phyloP scores from a whole-genome alignment of 306 rosid species.

The Echinosophora koreensis region DNA sequence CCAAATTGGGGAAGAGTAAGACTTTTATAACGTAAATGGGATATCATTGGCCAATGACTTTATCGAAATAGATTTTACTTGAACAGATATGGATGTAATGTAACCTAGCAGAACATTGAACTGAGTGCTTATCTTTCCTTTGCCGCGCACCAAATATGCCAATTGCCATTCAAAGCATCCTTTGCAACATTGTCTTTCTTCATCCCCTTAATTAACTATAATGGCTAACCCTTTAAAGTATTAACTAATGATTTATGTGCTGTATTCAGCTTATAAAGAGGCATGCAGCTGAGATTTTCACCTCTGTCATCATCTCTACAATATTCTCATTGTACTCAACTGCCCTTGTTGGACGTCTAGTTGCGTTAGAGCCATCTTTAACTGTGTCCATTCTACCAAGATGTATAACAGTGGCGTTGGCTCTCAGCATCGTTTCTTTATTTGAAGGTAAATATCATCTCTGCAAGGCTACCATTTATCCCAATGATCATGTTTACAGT shows the following conservation, averaged over 20 bases:
- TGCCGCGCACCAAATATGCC: neutral
- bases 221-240: neutral
- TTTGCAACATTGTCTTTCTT: neutral
- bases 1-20: neutral
- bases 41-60: neutral
- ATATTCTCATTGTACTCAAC: constrained; percentile 87
- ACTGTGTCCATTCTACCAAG: constrained; percentile 83
- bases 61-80: constrained; percentile 1
- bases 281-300: constrained; percentile 93
- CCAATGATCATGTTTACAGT: neutral
- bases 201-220: constrained; percentile 15
- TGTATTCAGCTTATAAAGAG: constrained; percentile 79
- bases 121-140: neutral
- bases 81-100: neutral
- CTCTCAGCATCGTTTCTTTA: constrained; percentile 77
- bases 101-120: neutral
- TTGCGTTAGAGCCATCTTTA: constrained; percentile 74
- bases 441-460: constrained; percentile 71
- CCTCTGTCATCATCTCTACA: constrained; percentile 72
- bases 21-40: neutral
- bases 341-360: constrained; percentile 81
- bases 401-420: constrained; percentile 86
- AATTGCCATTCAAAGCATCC: neutral
- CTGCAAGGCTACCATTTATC: neutral
- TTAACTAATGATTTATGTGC: constrained; percentile 29